Evolutionary conservation across 176 grass and related monocot genomes (phyloP).

Genomic region (Zizania latifolia): DNA sequence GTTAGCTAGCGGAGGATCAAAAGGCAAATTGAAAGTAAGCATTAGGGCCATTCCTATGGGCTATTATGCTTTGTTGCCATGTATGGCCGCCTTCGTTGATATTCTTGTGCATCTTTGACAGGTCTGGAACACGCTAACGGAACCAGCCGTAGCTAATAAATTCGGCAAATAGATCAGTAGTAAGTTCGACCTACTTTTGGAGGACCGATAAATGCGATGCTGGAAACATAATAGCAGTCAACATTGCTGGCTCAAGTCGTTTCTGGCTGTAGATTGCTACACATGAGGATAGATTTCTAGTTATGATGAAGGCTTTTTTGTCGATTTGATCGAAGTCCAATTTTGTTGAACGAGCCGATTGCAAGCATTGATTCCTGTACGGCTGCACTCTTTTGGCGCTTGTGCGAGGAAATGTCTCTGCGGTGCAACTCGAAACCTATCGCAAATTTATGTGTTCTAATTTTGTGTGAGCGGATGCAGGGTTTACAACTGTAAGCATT

Average conservation of each 20-base stretch:
- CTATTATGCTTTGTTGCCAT: background rate
- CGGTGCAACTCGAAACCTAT: background rate
- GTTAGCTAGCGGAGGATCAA: slow-evolving; percentile 63
- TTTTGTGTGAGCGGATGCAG: background rate
- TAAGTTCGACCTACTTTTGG: background rate
- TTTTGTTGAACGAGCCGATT: slow-evolving; percentile 8
- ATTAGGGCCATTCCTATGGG: background rate
- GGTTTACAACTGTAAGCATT: background rate
- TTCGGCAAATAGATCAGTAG: slow-evolving; percentile 29
- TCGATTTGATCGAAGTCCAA: background rate
- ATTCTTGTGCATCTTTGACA: slow-evolving; percentile 5
- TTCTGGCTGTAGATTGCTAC: background rate
- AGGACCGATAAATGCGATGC: background rate
- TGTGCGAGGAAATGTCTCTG: background rate
- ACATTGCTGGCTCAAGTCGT: background rate
- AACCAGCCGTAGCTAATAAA: slow-evolving; percentile 33
- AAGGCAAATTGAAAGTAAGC: slow-evolving; percentile 59
- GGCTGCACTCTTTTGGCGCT: background rate
- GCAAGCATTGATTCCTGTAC: background rate
- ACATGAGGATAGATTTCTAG: background rate
- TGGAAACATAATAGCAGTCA: background rate
- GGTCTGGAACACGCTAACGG: slow-evolving; percentile 56
- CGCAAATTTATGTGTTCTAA: background rate
- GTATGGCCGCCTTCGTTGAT: background rate
- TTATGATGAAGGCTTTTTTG: background rate